These are phyloP conservation scores for Globisporangium orthogonon DNA, from an alignment of 352 stramenopile genomes.

Conservation along the genomic window DNA sequence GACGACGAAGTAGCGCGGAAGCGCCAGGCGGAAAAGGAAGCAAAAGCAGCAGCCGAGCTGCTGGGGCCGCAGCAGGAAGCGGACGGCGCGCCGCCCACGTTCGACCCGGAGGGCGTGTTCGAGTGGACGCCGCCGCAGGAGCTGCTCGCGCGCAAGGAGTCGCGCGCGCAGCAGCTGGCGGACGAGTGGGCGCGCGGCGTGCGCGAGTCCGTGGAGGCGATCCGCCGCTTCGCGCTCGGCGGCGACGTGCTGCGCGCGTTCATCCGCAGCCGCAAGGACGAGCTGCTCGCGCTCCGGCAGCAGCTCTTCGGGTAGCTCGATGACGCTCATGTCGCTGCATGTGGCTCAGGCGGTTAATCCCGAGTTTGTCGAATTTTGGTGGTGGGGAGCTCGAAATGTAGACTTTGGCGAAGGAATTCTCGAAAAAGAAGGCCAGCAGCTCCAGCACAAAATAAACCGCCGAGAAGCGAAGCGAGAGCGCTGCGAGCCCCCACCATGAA, in stretches of 20 bases:
- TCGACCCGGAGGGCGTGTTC: conserved; percentile 52
- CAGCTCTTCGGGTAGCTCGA: conserved; percentile 34
- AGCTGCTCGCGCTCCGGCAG: conserved; percentile 45
- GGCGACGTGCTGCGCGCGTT: conserved; percentile 45
- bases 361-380: too few relatives aligned
- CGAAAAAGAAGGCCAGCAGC: too few relatives aligned
- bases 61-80: background rate
- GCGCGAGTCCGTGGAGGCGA: conserved; percentile 32
- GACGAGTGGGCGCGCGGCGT: conserved; percentile 38
- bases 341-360: too few relatives aligned
- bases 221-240: conserved; percentile 55
- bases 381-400: too few relatives aligned
- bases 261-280: conserved; percentile 52
- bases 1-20: background rate
- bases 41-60: too few relatives aligned
- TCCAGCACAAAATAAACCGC: too few relatives aligned
- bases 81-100: conserved; percentile 9
- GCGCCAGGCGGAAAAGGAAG: background rate
- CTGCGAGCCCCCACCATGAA: background rate
- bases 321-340: too few relatives aligned
- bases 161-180: conserved; percentile 7
- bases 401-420: too few relatives aligned
- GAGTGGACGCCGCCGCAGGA: conserved; percentile 42
- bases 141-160: conserved; percentile 14
- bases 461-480: background rate